Conservation (phyloP, 345 rosid genomes). For the Gossypioides kirkii region DNA sequence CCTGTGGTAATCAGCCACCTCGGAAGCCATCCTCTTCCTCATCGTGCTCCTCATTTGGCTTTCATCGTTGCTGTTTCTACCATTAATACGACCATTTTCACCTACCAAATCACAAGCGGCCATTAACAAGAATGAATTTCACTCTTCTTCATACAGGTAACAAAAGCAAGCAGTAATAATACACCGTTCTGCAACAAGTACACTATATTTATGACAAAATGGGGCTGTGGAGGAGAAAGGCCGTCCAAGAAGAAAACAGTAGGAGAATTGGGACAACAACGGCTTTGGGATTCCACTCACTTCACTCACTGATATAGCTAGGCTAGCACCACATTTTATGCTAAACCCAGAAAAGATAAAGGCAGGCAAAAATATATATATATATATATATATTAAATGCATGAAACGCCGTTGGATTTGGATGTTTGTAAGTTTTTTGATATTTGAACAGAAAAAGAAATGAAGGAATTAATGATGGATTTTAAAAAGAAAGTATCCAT, state of each 20-base stretch:
- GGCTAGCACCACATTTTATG: constrained; percentile 38
- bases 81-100: constrained; percentile 19
- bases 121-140: constrained; percentile 21
- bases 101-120: constrained; percentile 42
- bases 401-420: constrained; percentile 11
- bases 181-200: background rate
- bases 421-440: background rate
- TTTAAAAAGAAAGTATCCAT: background rate
- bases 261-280: constrained; percentile 35
- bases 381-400: background rate
- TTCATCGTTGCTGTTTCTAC: background rate
- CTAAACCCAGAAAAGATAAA: background rate
- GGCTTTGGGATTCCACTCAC: constrained; percentile 32
- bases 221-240: background rate
- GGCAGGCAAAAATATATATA: too few relatives aligned
- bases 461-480: background rate
- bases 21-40: constrained; percentile 85
- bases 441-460: background rate
- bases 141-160: background rate
- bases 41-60: constrained; percentile 29
- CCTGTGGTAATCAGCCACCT: constrained; percentile 49
- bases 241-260: constrained; percentile 46
- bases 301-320: too few relatives aligned
- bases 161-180: background rate
- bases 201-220: background rate